Evolutionary conservation across 306 rosid genomes (phyloP), one percentile per base, ranked within the genome.

Genomic region (Cicer chorassanicum): DNA sequence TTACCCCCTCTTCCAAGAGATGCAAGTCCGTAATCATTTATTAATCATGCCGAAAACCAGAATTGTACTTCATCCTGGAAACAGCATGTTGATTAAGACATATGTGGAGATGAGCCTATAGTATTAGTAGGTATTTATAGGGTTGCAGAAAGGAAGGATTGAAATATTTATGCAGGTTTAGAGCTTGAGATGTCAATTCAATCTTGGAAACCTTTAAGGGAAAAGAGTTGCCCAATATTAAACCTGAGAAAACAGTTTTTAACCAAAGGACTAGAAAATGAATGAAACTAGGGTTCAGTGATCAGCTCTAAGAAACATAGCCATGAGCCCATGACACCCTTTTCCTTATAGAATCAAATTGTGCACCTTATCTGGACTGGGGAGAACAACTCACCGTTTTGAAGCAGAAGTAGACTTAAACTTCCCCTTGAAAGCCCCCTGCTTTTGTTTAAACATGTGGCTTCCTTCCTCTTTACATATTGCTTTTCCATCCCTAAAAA

Each of bases 401-500:
- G 60, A 49, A 73, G 70, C 38, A 61, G 70, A 16, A 45, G 8
- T 44, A 9, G 19, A 45, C 46, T n/a, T 14, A 34, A 19, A 51
- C 61, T 56, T 21, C 38, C 29, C 34, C 65, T 39, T 48, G 59
- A 73, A 59, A 29, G 7, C 14, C 53, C 55, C 55, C 7, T 50
- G 50, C 19, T 50, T 70, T 54, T 53, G 40, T 70, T 70, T 42
- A 5, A 24, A 21, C 67, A 8, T 0, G 10, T 8, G 29, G 36
- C 55, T 57, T 73, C 18, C 59, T 60, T 73, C 44, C 61, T 24
- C 78, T 60, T 57, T 60, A 60, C 24, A 21, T 36, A 4, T 24
- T 56, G 77, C 29, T 56, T 72, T 72, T 43, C 56, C 45, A 43
- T 72, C 56, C 67, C 34, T 57, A 41, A 24, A 72, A 15, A 71